Percentiles rank a stretch among this genome's conserved stretches.
These are phyloP conservation scores for Backusella psychrophila DNA, from an alignment of 192 early-diverging fungal species.

Conservation along the genomic window DNA sequence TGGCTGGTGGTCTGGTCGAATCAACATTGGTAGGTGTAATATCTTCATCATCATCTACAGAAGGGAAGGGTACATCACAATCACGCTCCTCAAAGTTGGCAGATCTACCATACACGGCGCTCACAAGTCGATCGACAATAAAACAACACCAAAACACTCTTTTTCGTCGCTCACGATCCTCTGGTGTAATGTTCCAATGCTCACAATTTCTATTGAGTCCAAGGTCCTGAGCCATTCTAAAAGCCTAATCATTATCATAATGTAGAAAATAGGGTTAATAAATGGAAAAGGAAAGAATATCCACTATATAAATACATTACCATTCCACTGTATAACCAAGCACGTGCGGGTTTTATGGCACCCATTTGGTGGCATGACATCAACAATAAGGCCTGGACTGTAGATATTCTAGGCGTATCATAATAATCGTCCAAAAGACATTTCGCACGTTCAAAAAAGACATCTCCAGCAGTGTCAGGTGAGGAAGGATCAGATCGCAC, in stretches of 20 bases:
- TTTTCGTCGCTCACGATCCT: conserved; percentile 61
- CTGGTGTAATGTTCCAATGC: conserved; percentile 49
- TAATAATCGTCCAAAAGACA: conserved; percentile 67
- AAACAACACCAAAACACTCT: conserved; percentile 78
- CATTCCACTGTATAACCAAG: conserved; percentile 77
- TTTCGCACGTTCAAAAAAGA: conserved; percentile 66
- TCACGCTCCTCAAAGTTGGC: conserved; percentile 46
- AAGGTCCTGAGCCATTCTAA: conserved; percentile 74
- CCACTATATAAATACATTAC: conserved; percentile 17
- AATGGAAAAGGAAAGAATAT: not conserved
- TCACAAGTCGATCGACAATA: conserved; percentile 64
- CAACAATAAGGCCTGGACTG: conserved; percentile 64
- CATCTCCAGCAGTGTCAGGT: conserved; percentile 47
- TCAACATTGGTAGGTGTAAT: not conserved
- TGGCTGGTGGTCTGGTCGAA: conserved; percentile 13
- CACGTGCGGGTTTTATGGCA: conserved; percentile 58
- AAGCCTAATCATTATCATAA: conserved; percentile 39
- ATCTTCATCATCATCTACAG: conserved; percentile 33
- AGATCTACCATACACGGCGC: conserved; percentile 63
- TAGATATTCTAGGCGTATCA: conserved; percentile 54
- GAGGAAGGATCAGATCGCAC: conserved; percentile 40
- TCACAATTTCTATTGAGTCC: conserved; percentile 71
- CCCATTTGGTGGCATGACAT: conserved; percentile 69
- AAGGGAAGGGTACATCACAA: conserved; percentile 39
- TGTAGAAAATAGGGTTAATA: not conserved